Base-by-base conservation (phyloP, 1,284 basidiomycete species). In the Vanrija humicola region DNA sequence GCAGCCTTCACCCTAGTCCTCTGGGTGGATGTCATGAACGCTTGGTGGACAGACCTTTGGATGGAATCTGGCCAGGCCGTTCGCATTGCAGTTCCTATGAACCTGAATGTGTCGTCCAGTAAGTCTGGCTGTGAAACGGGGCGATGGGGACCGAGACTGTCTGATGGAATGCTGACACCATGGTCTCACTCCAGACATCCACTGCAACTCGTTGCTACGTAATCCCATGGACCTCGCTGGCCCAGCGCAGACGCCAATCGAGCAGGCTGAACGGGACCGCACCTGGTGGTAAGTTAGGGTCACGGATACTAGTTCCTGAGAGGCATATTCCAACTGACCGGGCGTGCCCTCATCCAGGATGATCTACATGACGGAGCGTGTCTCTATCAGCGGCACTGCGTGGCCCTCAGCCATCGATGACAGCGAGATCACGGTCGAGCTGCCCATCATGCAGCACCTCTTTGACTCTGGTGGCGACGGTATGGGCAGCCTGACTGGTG, bases 31-130 rank as follows among this genome's bases (percentile, higher is more conserved):
- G 59, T 65, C 42, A 65, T 61, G 46, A 73, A 72, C 54, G 73
- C 65, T 6, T 72, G 70, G 68, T 68, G 58, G 49, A 34, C 40
- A 39, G 73, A 75, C 55, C 45, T 72, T 15, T 75, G 71, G 70
- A 64, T 75, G 55, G 65, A 70, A 43, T 48, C 65, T 2, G 68
- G 66, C 4, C 48, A 54, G 18, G 64, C 61, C 15, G 48, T 72
- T 5, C 56, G 73, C 9, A 59, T 72, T 48, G 62, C 65, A 0
- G 48, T 67, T 3, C 71, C 70, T 0, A 50, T 72, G 45, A 53
- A 62, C 14, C 45, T 75, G 15, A 63, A 70, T 50, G 65, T 70
- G 26, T 63, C 67, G 3, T 57, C 66, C 10, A 55, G 68, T 67
- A 19, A 44, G 64, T 57, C 52, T 54, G 23, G 48, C 46, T 7